Percentiles rank a stretch among this genome's conserved stretches.
phyloP scores from a whole-genome alignment of 2,329 filamentous ascomycete species.

The Proliferodiscus dingleyae region DNA sequence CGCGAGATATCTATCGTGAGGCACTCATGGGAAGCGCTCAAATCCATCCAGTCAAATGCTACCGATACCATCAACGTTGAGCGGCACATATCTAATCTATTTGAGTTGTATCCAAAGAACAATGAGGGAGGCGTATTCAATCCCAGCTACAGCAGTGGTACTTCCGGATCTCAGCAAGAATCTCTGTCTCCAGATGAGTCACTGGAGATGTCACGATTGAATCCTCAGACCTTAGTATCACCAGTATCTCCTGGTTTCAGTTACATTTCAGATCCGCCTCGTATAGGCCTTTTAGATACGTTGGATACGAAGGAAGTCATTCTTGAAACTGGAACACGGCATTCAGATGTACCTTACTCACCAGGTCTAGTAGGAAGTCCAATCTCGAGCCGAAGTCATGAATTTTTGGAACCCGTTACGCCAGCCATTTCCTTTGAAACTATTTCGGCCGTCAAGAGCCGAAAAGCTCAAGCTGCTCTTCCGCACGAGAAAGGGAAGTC shows the following conservation, averaged over 20 bases:
- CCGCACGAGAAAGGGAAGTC: conserved; percentile 27
- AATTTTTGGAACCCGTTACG: conserved; percentile 9
- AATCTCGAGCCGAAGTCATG: conserved; percentile 3
- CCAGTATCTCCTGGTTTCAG: conserved; percentile 18
- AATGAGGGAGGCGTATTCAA: conserved; percentile 21
- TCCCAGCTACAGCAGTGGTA: conserved; percentile 15
- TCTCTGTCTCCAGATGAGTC: conserved; percentile 12
- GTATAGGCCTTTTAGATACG: conserved; percentile 14
- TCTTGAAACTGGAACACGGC: background rate
- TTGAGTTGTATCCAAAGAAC: conserved; percentile 30
- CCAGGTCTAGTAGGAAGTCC: conserved; percentile 7
- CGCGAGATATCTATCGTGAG: conserved; percentile 35
- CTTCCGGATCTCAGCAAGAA: conserved; percentile 5
- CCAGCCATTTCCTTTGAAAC: conserved; percentile 21
- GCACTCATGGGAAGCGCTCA: conserved; percentile 35
- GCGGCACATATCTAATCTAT: conserved; percentile 34
- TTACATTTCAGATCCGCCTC: conserved; percentile 13
- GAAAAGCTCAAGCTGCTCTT: conserved; percentile 10
- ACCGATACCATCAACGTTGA: conserved; percentile 37
- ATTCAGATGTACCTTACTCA: conserved; percentile 12
- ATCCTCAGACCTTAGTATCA: conserved; percentile 16
- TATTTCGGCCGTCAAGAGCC: conserved; percentile 10
- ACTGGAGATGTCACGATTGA: conserved; percentile 15
- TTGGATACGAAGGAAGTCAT: conserved; percentile 15
- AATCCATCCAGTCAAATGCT: conserved; percentile 34